Base-by-base conservation (phyloP, 75 land plant genomes). In the Picea glauca region DNA sequence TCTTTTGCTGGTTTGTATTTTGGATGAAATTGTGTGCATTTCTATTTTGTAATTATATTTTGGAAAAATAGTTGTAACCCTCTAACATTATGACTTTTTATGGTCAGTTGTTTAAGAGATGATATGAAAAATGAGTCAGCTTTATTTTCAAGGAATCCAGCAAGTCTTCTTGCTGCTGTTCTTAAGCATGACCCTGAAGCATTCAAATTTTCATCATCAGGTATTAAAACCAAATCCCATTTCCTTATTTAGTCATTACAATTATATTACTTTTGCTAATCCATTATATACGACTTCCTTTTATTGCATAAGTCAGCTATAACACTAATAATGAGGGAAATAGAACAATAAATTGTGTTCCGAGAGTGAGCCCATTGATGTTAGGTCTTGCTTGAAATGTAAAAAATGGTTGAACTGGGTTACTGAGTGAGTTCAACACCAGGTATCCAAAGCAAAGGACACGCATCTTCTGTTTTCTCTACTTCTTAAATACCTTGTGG, bases 121-220 rank as follows among this genome's bases (percentile, higher is more conserved):
- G 46, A 40, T 40, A 8, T 40, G 73, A 68, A 21, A 68, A 35
- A 68, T 33, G 46, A 68, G 50, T 21, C 18, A 18, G 73, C 43
- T 68, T 68, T 68, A 68, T n/a, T 40, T 68, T 68, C 73, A 40
- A 68, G 46, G 38, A 46, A 40, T 2, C 46, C 73, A 40, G 23
- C 20, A 68, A 68, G 50, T 68, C 54, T 68, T 68, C 9, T 68
- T 68, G 50, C 50, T 1, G 73, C 73, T 68, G 73, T 68, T 68
- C 73, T 68, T 68, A 2, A 68, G 38, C n/a, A 68, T 40, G 73
- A 68, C 40, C 73, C 73, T 2, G 20, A 20, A 8, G 50, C 73
- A 18, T 68, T 68, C 73, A 68, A 43, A 18, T 40, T 43, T 68
- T 38, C 20, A 40, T 38, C 21, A 35, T 21, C 73, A 68, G 73